Conservation (phyloP, 192 early-diverging fungal species). For the Backusella psychrophila region DNA sequence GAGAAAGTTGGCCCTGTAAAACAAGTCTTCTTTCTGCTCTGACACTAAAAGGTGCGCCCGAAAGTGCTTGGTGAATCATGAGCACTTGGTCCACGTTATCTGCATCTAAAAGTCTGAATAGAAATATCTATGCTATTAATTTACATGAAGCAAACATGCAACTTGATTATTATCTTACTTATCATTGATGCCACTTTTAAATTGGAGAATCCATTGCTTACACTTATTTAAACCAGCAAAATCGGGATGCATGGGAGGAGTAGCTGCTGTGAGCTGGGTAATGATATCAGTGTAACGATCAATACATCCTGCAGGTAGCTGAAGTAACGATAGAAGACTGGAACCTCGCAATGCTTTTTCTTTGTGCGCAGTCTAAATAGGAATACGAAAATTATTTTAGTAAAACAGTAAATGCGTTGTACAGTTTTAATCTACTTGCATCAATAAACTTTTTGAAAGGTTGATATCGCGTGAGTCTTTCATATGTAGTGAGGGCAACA, state of each 20-base stretch:
- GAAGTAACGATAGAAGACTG: conserved; percentile 24
- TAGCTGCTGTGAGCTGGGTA: conserved; percentile 13
- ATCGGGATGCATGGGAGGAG: conserved; percentile 35
- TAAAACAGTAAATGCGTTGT: not conserved
- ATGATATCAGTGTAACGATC: conserved; percentile 26
- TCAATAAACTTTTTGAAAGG: conserved; percentile 38
- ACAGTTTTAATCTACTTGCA: conserved; percentile 22
- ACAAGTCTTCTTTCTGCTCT: conserved; percentile 23
- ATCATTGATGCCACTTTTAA: not conserved
- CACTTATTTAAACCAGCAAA: conserved; percentile 19
- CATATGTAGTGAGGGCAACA: conserved; percentile 26
- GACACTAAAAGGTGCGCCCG: conserved; percentile 22
- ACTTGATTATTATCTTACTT: conserved; percentile 1
- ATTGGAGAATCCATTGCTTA: conserved; percentile 13
- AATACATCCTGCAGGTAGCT: conserved; percentile 30
- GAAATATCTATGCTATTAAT: not conserved
- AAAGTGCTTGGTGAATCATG: conserved; percentile 24
- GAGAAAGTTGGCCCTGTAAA: conserved; percentile 23
- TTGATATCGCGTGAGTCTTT: conserved; percentile 13
- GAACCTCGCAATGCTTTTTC: conserved; percentile 17
- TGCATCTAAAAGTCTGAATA: conserved; percentile 15
- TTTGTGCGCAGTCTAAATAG: conserved; percentile 28
- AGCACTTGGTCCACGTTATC: conserved; percentile 28
- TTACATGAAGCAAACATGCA: not conserved
- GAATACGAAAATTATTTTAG: conserved; percentile 5